phyloP scores from a whole-genome alignment of 257 asterid species.

The Forsythia viridissima region DNA sequence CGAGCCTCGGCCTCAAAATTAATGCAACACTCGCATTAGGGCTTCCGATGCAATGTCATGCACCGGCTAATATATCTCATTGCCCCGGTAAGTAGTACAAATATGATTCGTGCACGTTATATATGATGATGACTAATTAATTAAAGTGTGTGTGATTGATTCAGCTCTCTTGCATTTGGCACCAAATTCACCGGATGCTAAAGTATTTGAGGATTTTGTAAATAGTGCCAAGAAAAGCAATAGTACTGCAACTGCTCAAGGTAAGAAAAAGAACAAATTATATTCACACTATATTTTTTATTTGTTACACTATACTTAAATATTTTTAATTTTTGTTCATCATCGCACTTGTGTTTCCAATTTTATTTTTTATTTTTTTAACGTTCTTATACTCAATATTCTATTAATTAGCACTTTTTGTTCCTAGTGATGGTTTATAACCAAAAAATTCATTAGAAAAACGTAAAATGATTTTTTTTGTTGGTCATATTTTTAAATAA shows the following conservation, averaged over 20 bases:
- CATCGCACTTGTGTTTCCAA: too few species aligned
- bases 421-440: too few species aligned
- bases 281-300: background rate
- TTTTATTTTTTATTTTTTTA: too few species aligned
- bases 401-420: too few species aligned
- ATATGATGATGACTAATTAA: background rate
- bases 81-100: conserved; percentile 52
- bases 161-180: conserved; percentile 71
- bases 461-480: too few species aligned
- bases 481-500: too few species aligned
- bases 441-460: too few species aligned
- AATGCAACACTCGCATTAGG: conserved; percentile 67
- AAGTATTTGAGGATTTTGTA: conserved; percentile 67
- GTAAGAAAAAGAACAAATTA: background rate
- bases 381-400: too few species aligned
- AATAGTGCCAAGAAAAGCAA: conserved; percentile 35
- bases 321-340: too few species aligned
- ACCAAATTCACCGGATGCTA: conserved; percentile 82
- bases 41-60: conserved; percentile 54
- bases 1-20: conserved; percentile 63
- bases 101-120: background rate
- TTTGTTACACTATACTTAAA: too few species aligned
- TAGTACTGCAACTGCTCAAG: conserved; percentile 30
- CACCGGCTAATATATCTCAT: conserved; percentile 39
- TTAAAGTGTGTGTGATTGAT: background rate